These are phyloP conservation scores for Mycena rebaudengoi DNA, from an alignment of 768 basidiomycete species.

Conservation along the genomic window DNA sequence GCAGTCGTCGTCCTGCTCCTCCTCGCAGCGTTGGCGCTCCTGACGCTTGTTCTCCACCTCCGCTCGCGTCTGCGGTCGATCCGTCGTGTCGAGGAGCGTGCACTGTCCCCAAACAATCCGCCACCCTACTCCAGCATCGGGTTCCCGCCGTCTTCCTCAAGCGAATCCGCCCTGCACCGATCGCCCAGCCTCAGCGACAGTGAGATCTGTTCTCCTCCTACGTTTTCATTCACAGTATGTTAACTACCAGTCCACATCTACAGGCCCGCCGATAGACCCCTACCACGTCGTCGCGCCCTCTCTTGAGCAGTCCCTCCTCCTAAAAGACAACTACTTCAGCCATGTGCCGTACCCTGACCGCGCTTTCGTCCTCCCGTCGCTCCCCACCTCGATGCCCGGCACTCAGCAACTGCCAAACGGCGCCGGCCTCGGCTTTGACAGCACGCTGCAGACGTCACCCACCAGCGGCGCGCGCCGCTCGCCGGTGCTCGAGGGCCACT, in stretches of 20 bases:
- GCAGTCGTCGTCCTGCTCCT: conserved; percentile 6
- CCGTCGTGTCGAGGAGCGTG: background rate
- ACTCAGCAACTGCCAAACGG: background rate
- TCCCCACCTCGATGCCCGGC: background rate
- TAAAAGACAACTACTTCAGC: conserved; percentile 30
- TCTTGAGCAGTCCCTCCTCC: conserved; percentile 35
- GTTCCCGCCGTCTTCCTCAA: conserved; percentile 6
- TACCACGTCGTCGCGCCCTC: conserved; percentile 32
- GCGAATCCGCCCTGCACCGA: background rate
- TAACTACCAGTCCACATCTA: too few species aligned
- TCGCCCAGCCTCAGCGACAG: background rate
- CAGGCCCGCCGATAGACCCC: conserved; percentile 31
- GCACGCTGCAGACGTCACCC: background rate
- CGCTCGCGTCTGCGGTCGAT: background rate
- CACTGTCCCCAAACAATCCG: background rate
- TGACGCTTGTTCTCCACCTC: conserved; percentile 12
- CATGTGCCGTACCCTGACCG: conserved; percentile 6
- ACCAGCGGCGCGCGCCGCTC: too few species aligned
- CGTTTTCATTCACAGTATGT: background rate
- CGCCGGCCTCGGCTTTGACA: background rate
- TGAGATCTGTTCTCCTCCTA: conserved; percentile 9
- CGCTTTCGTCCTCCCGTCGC: background rate
- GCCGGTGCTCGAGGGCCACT: too few species aligned
- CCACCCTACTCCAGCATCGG: conserved; percentile 18
- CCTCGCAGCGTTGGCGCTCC: background rate